Percentiles rank a stretch among this genome's conserved stretches.
Evolutionary conservation across 257 asterid species (phyloP).

Genomic region (Solanum tarijense): DNA sequence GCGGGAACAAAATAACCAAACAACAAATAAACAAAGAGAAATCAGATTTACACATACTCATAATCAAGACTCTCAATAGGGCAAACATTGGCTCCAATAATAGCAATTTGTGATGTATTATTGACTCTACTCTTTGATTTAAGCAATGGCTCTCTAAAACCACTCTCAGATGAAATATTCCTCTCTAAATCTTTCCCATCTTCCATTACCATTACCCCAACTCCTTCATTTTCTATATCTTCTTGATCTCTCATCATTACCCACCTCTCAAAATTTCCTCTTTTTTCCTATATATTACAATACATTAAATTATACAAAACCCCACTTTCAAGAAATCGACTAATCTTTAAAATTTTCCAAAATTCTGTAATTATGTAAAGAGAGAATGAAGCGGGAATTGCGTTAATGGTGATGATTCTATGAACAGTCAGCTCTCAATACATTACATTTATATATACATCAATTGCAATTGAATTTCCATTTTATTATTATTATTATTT

Average conservation of each 20-base stretch:
- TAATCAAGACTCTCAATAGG: constrained; percentile 87
- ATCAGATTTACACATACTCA: constrained; percentile 35
- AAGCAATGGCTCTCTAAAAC: constrained; percentile 47
- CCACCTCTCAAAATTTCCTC: not conserved
- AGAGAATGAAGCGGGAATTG: not conserved
- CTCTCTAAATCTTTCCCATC: constrained; percentile 29
- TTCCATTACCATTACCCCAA: constrained; percentile 2
- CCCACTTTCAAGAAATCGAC: not conserved
- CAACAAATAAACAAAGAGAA: not conserved
- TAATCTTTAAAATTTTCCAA: not conserved
- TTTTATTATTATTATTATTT: not conserved
- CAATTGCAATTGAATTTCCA: not conserved
- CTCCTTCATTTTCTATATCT: constrained; percentile 46
- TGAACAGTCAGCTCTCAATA: not conserved
- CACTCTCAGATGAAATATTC: constrained; percentile 8
- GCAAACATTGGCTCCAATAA: constrained; percentile 61
- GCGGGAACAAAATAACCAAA: not conserved
- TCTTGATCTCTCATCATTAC: constrained; percentile 8
- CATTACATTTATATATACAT: not conserved
- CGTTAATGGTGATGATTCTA: not conserved
- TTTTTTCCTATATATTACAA: not conserved
- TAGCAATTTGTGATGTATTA: constrained; percentile 79
- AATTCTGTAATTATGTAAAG: not conserved
- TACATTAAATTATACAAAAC: not conserved
- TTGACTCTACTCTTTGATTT: constrained; percentile 40